A percentile compares a stretch with the other conserved stretches of the same genome.
Evolutionary conservation across 345 rosid genomes (phyloP).

Genomic region (Brassica rapa): DNA sequence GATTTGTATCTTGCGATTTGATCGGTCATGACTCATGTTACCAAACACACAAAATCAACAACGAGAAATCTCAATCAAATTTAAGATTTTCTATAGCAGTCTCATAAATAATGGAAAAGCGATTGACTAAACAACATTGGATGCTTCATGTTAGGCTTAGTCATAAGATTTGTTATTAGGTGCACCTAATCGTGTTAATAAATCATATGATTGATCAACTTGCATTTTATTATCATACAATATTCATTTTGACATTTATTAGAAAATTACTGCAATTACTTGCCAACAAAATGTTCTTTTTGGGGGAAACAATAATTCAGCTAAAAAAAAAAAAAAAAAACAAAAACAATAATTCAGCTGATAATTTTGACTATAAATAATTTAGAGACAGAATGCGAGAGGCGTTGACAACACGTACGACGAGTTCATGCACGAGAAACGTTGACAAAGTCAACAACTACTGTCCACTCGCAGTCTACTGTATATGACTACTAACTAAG

Average conservation of each 20-base stretch:
- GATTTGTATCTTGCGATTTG: too few relatives aligned
- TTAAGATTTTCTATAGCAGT: background rate
- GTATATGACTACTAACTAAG: slow-evolving; percentile 30
- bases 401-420: background rate
- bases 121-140: background rate
- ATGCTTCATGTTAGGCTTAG: slow-evolving; percentile 9
- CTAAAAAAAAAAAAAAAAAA: background rate
- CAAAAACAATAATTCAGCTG: slow-evolving; percentile 24
- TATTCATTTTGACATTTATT: too few relatives aligned
- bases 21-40: too few relatives aligned
- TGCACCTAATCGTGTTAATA: slow-evolving; percentile 24
- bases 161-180: slow-evolving; percentile 30
- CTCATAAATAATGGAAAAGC: background rate
- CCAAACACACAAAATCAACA: too few relatives aligned
- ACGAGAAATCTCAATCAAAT: background rate
- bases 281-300: background rate
- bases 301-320: slow-evolving; percentile 24
- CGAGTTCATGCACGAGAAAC: slow-evolving; percentile 11
- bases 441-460: slow-evolving; percentile 40
- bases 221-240: too few relatives aligned
- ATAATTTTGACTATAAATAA: slow-evolving; percentile 24
- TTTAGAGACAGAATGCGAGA: background rate
- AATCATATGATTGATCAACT: background rate
- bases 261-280: background rate
- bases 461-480: slow-evolving; percentile 34